Conservation (phyloP, 2,329 filamentous ascomycete species). For the Diaporthe sp. region DNA sequence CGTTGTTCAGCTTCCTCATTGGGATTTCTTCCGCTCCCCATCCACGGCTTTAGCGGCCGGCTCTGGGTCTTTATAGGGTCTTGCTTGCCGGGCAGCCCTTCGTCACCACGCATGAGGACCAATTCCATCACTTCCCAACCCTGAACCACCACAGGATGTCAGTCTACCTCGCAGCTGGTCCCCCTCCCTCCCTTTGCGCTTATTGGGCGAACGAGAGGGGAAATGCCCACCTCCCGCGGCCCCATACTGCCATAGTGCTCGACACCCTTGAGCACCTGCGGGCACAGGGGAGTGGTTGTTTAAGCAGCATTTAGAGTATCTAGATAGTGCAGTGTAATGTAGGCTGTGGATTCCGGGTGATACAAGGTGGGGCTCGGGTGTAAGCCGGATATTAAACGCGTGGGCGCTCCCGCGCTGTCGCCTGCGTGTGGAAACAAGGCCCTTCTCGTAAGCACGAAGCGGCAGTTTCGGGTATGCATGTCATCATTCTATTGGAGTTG, state of each 20-base stretch:
- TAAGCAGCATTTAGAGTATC: neutral
- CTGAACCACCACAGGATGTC: neutral
- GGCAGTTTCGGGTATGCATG: neutral
- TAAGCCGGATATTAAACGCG: neutral
- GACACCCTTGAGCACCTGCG: no score
- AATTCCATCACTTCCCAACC: neutral
- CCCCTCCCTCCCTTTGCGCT: neutral
- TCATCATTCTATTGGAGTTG: neutral
- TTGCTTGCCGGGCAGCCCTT: neutral
- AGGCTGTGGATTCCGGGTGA: neutral
- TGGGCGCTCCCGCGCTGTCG: neutral
- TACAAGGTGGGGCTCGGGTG: neutral
- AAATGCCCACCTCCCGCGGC: neutral
- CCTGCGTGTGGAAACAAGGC: neutral
- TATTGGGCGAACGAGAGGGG: slow-evolving; percentile 16
- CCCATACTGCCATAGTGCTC: neutral
- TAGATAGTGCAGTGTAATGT: neutral
- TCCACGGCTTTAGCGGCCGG: neutral
- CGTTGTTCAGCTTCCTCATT: slow-evolving; percentile 9
- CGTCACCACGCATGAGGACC: neutral
- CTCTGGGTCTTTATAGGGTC: neutral
- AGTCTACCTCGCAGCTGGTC: neutral
- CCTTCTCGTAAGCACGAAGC: neutral
- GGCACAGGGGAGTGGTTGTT: neutral
- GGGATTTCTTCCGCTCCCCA: neutral